Conservation (phyloP, 2,329 filamentous ascomycete genomes). For the Tolypocladium endophyticum region DNA sequence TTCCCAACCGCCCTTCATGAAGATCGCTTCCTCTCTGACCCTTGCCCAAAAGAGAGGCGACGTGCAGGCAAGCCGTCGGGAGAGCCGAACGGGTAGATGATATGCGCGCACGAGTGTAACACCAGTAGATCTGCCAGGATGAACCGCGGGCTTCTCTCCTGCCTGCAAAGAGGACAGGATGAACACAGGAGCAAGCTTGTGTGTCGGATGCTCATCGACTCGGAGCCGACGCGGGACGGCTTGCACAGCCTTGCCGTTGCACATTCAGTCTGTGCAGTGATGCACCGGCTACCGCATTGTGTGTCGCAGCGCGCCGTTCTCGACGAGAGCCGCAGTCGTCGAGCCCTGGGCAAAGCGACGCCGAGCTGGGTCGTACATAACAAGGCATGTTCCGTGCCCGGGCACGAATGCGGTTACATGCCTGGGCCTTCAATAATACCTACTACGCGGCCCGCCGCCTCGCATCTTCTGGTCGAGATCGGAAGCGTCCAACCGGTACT, state of each 20-base stretch:
- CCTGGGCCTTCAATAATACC: neutral
- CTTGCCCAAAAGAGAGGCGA: neutral
- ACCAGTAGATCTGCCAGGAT: neutral
- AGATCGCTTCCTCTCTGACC: conserved; percentile 4
- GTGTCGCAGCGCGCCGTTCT: neutral
- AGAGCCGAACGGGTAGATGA: neutral
- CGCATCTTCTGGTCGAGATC: neutral
- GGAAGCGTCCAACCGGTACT: neutral
- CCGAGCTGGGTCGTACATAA: neutral
- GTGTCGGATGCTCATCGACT: neutral
- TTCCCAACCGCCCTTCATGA: conserved; percentile 3
- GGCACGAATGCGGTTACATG: neutral
- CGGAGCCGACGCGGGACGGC: neutral
- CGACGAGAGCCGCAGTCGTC: neutral
- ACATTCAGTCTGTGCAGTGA: neutral
- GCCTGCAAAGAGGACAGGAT: neutral
- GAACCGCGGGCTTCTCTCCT: neutral
- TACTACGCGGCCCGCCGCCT: neutral
- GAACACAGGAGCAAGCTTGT: neutral
- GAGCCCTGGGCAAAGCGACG: neutral
- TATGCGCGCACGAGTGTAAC: neutral
- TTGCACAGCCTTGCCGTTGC: neutral
- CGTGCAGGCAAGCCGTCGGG: conserved; percentile 1
- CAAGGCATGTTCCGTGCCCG: neutral
- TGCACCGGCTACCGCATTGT: neutral